These are phyloP conservation scores for Starmerella sp. DNA, from an alignment of 805 yeast genomes.

Conservation along the genomic window DNA sequence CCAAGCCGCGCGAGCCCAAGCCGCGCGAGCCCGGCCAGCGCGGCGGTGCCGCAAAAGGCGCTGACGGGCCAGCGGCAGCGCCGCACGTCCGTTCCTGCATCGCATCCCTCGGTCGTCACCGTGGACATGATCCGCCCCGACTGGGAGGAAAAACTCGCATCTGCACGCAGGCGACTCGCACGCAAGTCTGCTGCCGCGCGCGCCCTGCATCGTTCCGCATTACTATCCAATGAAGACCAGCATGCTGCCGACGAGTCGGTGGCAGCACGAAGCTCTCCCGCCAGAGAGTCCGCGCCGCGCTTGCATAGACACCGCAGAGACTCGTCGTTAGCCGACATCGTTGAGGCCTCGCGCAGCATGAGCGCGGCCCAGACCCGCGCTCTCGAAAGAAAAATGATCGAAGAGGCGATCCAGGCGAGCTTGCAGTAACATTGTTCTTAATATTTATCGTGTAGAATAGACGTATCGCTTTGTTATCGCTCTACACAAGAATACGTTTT, in stretches of 20 bases:
- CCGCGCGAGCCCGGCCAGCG: background rate
- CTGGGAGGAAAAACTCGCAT: slow-evolving; percentile 67
- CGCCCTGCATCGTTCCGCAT: slow-evolving; percentile 80
- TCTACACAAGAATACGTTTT: no score
- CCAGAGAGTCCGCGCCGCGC: background rate
- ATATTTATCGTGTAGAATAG: background rate
- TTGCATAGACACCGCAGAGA: background rate
- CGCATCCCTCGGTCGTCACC: slow-evolving; percentile 59
- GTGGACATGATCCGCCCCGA: slow-evolving; percentile 83
- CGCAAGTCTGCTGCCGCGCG: slow-evolving; percentile 88
- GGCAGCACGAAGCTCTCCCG: background rate
- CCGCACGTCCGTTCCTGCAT: slow-evolving; percentile 26
- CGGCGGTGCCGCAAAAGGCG: background rate
- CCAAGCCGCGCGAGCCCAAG: background rate
- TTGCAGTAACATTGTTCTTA: slow-evolving; percentile 7
- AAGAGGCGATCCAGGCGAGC: slow-evolving; percentile 22
- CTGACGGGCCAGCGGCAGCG: background rate
- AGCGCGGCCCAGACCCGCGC: slow-evolving; percentile 19
- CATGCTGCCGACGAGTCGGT: background rate
- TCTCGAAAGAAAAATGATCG: slow-evolving; percentile 22
- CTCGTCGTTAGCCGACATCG: slow-evolving; percentile 8
- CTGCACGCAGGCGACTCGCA: slow-evolving; percentile 67
- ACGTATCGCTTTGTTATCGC: background rate
- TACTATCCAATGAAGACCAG: slow-evolving; percentile 34
- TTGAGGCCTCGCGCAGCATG: slow-evolving; percentile 14